Percentiles rank a stretch among this genome's conserved stretches.
Conservation (phyloP, 2,329 filamentous ascomycete species). For the Pyrenophora seminiperda region DNA sequence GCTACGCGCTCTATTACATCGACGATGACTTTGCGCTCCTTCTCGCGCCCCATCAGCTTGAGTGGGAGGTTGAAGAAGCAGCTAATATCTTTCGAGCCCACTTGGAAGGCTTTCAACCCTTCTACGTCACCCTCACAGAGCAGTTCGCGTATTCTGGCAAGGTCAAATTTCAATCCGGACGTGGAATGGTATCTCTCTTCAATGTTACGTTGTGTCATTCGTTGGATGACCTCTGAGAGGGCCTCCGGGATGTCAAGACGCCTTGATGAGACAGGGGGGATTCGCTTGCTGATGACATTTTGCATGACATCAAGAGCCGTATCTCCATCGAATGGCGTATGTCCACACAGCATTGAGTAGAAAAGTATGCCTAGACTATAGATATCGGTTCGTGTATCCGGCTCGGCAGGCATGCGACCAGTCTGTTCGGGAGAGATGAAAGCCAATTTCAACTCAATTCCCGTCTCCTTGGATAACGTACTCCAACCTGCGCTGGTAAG, state of each 20-base stretch:
- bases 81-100: constrained; percentile 84
- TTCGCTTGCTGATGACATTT: constrained; percentile 77
- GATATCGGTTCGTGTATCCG: constrained; percentile 85
- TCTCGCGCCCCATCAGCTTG: constrained; percentile 77
- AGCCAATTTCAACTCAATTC: constrained; percentile 84
- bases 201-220: constrained; percentile 88
- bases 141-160: constrained; percentile 74
- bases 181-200: constrained; percentile 88
- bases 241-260: constrained; percentile 84
- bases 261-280: constrained; percentile 76
- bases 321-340: constrained; percentile 77
- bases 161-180: constrained; percentile 81
- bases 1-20: constrained; percentile 75
- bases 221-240: constrained; percentile 81
- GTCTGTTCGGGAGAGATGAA: constrained; percentile 96
- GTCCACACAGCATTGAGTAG: constrained; percentile 74
- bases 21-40: constrained; percentile 72
- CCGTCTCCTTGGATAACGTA: constrained; percentile 77
- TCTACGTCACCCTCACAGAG: constrained; percentile 75
- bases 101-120: constrained; percentile 73
- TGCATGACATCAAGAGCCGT: constrained; percentile 90
- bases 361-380: constrained; percentile 90
- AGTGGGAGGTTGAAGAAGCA: constrained; percentile 89
- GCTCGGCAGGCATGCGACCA: constrained; percentile 87
- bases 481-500: constrained; percentile 85